Base-by-base conservation (phyloP, 1,284 basidiomycete species). In the Hypsizygus ulmarius region DNA sequence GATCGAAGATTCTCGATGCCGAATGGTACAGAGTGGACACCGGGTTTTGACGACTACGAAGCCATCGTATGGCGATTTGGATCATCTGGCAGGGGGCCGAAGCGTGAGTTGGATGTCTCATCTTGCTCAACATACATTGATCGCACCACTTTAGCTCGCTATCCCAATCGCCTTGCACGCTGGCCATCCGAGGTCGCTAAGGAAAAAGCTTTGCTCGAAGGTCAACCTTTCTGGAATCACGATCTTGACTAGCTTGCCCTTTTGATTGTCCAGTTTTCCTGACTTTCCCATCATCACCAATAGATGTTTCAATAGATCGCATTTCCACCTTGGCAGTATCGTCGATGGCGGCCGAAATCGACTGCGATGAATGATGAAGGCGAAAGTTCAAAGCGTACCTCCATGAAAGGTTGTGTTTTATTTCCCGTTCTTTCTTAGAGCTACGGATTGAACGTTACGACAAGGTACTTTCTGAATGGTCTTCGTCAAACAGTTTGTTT, bases 101-200 rank as follows among this genome's bases (percentile, higher is more conserved):
- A 32, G 25, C 25, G 40, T 43, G 29, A 10, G 19, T 36, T n/a
- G 21, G 3, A 25, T 25, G 21, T 25, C 21, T 3, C 3, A 7
- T 25, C 4, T 25, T 7, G 21, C 7, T 7, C 21, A 25, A 25
- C 38, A 25, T n/a, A 3, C 10, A 25, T 35, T 43, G 5, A 6
- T n/a, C 11, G 10, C 28, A 27, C 18, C 15, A n/a, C 16, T 2
- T 21, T 34, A 50, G 48, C 48, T 1, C 32, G 40, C 10, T 42
- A 47, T 14, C 45, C 46, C 10, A 49, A 55, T 34, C 41, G 27
- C 6, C 45, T 55, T 12, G 45, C 49, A 14, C 46, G 54, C 6
- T 53, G 48, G 51, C 45, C 45, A 4, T 55, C 50, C 3, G 48
- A 47, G 18, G 46, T 51, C 25, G 41, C 46, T 5, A 55, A 51